Evolutionary conservation across 768 basidiomycete genomes (phyloP).

Genomic region (Termitomyces sp.): DNA sequence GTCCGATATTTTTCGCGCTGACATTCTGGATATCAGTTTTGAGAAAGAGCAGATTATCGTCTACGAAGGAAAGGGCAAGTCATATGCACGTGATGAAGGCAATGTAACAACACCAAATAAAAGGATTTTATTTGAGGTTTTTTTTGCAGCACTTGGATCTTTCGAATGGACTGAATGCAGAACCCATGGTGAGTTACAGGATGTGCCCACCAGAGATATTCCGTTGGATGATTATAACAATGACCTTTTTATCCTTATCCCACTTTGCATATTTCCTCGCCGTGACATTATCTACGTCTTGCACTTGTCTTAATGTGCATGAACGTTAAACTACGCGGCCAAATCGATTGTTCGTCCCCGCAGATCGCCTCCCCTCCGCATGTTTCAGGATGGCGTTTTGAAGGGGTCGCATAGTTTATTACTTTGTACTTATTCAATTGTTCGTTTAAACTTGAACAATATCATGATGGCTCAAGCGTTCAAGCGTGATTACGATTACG

Average conservation of each 20-base stretch:
- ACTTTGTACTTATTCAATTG: background rate
- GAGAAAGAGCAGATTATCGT: background rate
- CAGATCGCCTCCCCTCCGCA: conserved; percentile 54
- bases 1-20: conserved; percentile 24
- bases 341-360: conserved; percentile 37
- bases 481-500: background rate
- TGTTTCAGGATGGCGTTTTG: conserved; percentile 43
- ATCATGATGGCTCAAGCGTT: background rate
- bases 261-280: conserved; percentile 20
- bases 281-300: conserved; percentile 61
- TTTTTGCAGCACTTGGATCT: background rate
- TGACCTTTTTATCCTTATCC: background rate
- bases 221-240: background rate
- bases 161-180: too few relatives aligned
- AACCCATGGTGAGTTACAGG: background rate
- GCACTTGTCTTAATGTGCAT: conserved; percentile 38
- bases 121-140: background rate
- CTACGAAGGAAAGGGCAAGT: background rate
- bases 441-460: background rate
- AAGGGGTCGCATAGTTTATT: conserved; percentile 31
- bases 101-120: conserved; percentile 1
- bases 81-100: conserved; percentile 2
- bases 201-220: background rate
- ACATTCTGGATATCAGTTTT: conserved; percentile 14
- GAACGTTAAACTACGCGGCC: conserved; percentile 70